Evolutionary conservation across 805 yeast genomes (phyloP), one percentile per base, ranked within the genome.

Genomic region (Candida silvicultrix): DNA sequence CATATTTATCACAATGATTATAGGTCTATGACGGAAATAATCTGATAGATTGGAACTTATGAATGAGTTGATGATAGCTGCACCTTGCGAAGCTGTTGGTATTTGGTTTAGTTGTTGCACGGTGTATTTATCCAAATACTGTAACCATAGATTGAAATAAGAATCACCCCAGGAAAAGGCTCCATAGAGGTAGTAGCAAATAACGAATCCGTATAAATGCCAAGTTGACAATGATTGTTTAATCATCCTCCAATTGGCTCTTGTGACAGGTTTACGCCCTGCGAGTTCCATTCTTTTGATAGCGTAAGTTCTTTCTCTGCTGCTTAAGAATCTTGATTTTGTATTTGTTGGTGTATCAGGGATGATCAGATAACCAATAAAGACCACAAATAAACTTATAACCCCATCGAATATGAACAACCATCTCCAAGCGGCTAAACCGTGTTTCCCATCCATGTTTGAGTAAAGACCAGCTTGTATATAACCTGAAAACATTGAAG

Each of bases 401-500:
- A 60, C 41, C n/a, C 63, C 65, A 46, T 64, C 66, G 36, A 65
- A 45, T 42, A 73, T 64, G 57, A 69, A 74, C 38, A 73, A 59
- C 73, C 76, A 74, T 56, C 65, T 63, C 77, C 77, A 74, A 3
- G 73, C 70, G 14, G 59, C 54, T 22, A 67, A 45, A 10, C 78
- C 78, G 42, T 59, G 61, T 11, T 49, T 62, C 38, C 75, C 75
- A 44, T 63, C 56, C 54, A 77, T 56, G 21, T 56, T 45, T 35
- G 64, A 54, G 32, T 65, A 67, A 23, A 75, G 64, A 15, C 76
- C 72, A 5, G 79, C 73, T 44, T 78, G 78, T 38, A 77, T 64
- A 46, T 70, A 69, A 35, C 78, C 78, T 0, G 76, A 69, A 16
- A 76, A 69, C 52, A 76, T 69, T 18, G 68, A 57, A n/a, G 78